Percentiles rank a stretch among this genome's conserved stretches.
These are phyloP conservation scores for Lycium barbarum DNA, from an alignment of 257 asterid genomes.

Conservation along the genomic window DNA sequence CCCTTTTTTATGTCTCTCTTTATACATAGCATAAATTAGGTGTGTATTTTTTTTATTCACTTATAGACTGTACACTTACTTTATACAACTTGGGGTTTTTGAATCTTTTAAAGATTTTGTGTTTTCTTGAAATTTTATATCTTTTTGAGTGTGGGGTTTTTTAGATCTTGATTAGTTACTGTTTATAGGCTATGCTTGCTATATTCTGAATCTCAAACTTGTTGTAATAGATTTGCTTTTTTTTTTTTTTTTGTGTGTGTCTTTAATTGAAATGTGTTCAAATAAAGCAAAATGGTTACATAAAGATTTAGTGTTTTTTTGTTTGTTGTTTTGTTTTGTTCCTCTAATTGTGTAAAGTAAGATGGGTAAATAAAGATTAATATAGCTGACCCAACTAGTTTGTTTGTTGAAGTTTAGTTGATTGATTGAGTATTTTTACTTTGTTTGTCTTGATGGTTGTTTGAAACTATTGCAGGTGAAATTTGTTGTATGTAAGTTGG, in stretches of 20 bases:
- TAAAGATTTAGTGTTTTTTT: too few relatives aligned
- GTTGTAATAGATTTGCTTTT: conserved; percentile 20
- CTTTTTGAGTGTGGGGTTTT: background rate
- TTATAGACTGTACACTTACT: background rate
- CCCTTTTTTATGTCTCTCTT: background rate
- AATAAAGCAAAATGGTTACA: background rate
- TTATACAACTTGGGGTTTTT: background rate
- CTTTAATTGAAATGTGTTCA: background rate
- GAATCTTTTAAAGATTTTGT: background rate
- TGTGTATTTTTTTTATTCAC: background rate
- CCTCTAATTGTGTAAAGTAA: too few relatives aligned
- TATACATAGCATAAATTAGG: background rate
- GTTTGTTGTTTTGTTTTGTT: too few relatives aligned
- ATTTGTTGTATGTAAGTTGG: too few relatives aligned
- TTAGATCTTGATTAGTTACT: conserved; percentile 33
- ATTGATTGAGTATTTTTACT: too few relatives aligned
- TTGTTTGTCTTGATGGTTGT: too few relatives aligned
- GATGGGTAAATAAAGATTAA: too few relatives aligned
- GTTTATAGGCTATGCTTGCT: conserved; percentile 25
- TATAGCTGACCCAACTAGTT: too few relatives aligned
- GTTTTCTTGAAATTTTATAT: conserved; percentile 1
- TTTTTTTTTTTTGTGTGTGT: background rate
- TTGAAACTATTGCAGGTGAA: too few relatives aligned
- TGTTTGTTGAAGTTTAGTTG: too few relatives aligned
- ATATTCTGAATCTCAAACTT: conserved; percentile 32